These are phyloP conservation scores for Aegilops umbellulata DNA, from an alignment of 176 grass and related monocot species.

Conservation along the genomic window DNA sequence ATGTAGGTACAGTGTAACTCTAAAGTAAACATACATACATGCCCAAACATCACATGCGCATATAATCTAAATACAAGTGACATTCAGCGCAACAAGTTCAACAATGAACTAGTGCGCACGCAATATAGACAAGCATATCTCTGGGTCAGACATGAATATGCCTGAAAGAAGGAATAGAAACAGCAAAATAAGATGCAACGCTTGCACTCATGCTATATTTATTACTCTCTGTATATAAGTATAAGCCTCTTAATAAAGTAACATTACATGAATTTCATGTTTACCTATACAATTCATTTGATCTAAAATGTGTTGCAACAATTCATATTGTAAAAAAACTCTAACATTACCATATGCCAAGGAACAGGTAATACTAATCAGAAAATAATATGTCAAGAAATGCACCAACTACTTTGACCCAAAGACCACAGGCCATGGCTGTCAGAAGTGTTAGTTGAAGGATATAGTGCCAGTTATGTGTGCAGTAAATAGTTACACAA, in stretches of 20 bases:
- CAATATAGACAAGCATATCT: background rate
- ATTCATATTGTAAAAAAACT: background rate
- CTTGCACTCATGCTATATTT: background rate
- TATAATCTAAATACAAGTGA: background rate
- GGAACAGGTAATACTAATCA: background rate
- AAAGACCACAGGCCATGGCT: background rate
- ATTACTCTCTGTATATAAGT: background rate
- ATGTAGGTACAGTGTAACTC: background rate
- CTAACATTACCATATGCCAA: background rate
- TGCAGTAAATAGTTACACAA: slow-evolving; percentile 16
- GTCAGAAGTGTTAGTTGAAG: slow-evolving; percentile 7
- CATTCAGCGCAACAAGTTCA: background rate
- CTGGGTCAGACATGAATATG: background rate
- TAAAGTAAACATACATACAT: background rate
- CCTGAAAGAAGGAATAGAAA: background rate
- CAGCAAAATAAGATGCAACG: slow-evolving; percentile 16
- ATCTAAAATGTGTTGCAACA: background rate
- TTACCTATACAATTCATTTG: background rate
- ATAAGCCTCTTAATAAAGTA: background rate
- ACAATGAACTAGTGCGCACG: background rate
- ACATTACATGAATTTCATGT: background rate
- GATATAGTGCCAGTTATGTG: slow-evolving; percentile 11
- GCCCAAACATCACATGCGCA: background rate
- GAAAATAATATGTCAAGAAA: background rate
- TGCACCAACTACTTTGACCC: background rate